Percentiles rank a stretch among this genome's conserved stretches.
Evolutionary conservation across 2,329 filamentous ascomycete species (phyloP).

Genomic region (Epicoccum nigrum): DNA sequence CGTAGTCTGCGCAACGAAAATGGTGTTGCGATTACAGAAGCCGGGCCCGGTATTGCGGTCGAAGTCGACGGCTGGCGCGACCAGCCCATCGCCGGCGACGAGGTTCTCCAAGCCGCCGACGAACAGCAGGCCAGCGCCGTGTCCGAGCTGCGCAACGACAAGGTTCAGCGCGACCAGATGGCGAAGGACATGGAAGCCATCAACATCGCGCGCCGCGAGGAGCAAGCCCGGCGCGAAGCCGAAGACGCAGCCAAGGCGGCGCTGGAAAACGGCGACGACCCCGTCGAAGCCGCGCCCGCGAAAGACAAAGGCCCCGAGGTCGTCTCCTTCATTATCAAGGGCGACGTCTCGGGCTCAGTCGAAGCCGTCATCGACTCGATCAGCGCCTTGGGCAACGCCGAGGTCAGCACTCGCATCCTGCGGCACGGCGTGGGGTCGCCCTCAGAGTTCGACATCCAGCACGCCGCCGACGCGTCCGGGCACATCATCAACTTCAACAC

Average conservation of each 20-base stretch:
- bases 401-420: slow-evolving; percentile 78
- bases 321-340: slow-evolving; percentile 87
- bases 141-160: slow-evolving; percentile 75
- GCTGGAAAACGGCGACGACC: slow-evolving; percentile 26
- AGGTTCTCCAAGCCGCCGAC: slow-evolving; percentile 80
- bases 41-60: slow-evolving; percentile 85
- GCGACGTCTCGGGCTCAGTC: slow-evolving; percentile 90
- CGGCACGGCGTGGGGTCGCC: slow-evolving; percentile 78
- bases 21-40: slow-evolving; percentile 72
- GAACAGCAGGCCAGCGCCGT: slow-evolving; percentile 81
- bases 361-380: slow-evolving; percentile 86
- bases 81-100: slow-evolving; percentile 82
- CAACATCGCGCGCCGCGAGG: slow-evolving; percentile 66
- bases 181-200: slow-evolving; percentile 76
- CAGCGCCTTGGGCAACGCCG: slow-evolving; percentile 79
- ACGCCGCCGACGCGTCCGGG: slow-evolving; percentile 77
- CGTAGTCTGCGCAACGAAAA: slow-evolving; percentile 84
- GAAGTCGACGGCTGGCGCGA: slow-evolving; percentile 96
- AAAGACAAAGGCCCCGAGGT: slow-evolving; percentile 57
- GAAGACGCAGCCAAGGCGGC: slow-evolving; percentile 57
- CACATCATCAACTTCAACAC: slow-evolving; percentile 88
- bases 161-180: slow-evolving; percentile 69
- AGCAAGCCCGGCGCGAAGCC: slow-evolving; percentile 67
- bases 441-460: slow-evolving; percentile 85
- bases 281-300: slow-evolving; percentile 38